phyloP scores from a whole-genome alignment of 371 early-diverging fungal species.

The Chytridium lagenaria region DNA sequence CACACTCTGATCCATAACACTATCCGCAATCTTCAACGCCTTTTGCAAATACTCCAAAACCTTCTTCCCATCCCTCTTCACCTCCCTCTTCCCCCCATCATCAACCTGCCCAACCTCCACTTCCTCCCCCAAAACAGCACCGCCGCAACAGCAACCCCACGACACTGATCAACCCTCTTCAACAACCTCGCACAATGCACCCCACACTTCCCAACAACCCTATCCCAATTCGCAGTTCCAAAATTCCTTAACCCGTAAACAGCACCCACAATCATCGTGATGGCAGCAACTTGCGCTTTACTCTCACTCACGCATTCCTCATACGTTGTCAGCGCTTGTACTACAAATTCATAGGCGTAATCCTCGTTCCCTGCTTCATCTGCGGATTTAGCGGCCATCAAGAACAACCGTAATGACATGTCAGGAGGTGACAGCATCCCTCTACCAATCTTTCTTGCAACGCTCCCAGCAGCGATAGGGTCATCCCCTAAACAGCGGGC shows the following conservation, averaged over 20 bases:
- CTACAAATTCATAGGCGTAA: conserved; percentile 88
- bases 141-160: conserved; percentile 74
- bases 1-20: conserved; percentile 81
- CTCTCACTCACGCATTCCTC: conserved; percentile 89
- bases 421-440: conserved; percentile 60
- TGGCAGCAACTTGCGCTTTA: conserved; percentile 80
- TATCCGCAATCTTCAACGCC: conserved; percentile 88
- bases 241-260: conserved; percentile 74
- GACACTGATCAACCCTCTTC: conserved; percentile 91
- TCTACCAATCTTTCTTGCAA: conserved; percentile 25
- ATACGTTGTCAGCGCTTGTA: conserved; percentile 89
- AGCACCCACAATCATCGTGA: conserved; percentile 79
- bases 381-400: conserved; percentile 82
- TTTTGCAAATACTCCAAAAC: conserved; percentile 86
- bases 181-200: conserved; percentile 85
- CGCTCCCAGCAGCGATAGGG: not conserved
- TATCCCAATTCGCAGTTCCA: conserved; percentile 83
- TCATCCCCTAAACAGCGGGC: not conserved
- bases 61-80: conserved; percentile 78
- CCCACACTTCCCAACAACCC: conserved; percentile 83
- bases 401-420: conserved; percentile 75
- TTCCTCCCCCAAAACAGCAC: conserved; percentile 84
- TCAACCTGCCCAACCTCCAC: conserved; percentile 40
- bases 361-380: conserved; percentile 82
- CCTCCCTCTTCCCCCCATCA: conserved; percentile 39